These are phyloP conservation scores for Coprinopsis strossmayeri DNA, from an alignment of 768 basidiomycete genomes.

Conservation along the genomic window DNA sequence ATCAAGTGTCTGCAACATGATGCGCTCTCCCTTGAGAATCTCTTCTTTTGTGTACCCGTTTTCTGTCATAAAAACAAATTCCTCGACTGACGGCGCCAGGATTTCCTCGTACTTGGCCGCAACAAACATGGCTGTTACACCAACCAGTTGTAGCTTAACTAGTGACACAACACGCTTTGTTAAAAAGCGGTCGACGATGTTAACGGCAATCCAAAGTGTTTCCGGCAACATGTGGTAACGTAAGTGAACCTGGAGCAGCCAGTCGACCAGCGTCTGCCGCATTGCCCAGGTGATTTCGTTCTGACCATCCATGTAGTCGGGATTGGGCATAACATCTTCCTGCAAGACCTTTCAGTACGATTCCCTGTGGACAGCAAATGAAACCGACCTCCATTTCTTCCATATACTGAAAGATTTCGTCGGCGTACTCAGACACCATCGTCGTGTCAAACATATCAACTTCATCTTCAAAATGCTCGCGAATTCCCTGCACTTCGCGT, in stretches of 20 bases:
- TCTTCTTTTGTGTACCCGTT: conserved; percentile 92
- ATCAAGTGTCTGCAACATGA: conserved; percentile 91
- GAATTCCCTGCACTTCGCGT: conserved; percentile 60
- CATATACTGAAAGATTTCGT: conserved; percentile 98
- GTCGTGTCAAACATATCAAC: conserved; percentile 73
- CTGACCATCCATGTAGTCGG: conserved; percentile 92
- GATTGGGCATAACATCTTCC: conserved; percentile 85
- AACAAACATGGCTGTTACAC: conserved; percentile 98
- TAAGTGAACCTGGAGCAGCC: conserved; percentile 95
- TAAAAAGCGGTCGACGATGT: conserved; percentile 91
- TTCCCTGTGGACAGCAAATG: neutral
- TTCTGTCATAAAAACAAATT: conserved; percentile 98
- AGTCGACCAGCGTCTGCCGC: conserved; percentile 96
- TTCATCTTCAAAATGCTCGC: conserved; percentile 66
- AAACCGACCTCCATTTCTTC: conserved; percentile 71
- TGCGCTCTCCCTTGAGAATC: conserved; percentile 96
- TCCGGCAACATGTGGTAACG: conserved; percentile 99
- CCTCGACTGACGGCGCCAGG: conserved; percentile 93
- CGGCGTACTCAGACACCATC: conserved; percentile 98
- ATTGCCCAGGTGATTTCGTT: conserved; percentile 89
- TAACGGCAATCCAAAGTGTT: conserved; percentile 98
- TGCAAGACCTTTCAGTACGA: conserved; percentile 25
- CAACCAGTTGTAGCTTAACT: conserved; percentile 92
- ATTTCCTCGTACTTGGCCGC: conserved; percentile 99
- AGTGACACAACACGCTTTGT: conserved; percentile 83